Evolutionary conservation across 1,139 yeast genomes (phyloP).

Genomic region (Geotrichum candidum): DNA sequence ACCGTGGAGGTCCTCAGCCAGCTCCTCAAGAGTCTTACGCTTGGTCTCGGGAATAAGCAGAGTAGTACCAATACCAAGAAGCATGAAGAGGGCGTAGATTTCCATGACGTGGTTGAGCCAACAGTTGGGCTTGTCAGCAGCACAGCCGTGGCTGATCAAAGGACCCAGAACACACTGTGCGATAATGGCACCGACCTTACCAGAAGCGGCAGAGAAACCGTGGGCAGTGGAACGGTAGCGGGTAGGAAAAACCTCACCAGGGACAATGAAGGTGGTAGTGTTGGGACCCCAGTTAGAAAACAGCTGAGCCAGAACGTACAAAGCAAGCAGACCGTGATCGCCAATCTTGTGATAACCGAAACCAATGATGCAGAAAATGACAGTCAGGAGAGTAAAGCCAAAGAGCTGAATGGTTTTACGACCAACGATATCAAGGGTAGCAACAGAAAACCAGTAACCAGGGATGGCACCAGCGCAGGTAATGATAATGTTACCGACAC

Average conservation of each 20-base stretch:
- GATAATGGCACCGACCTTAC: conserved; percentile 94
- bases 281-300: conserved; percentile 81
- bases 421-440: conserved; percentile 54
- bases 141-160: conserved; percentile 69
- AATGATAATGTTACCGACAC: conserved; percentile 49
- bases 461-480: conserved; percentile 58
- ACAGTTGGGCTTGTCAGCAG: conserved; percentile 54
- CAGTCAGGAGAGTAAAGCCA: conserved; percentile 55
- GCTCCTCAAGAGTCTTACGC: conserved; percentile 80
- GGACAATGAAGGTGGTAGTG: conserved; percentile 89
- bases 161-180: conserved; percentile 66
- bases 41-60: conserved; percentile 80
- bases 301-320: conserved; percentile 58
- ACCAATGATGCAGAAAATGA: conserved; percentile 55
- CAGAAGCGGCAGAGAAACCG: conserved; percentile 92
- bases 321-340: conserved; percentile 52
- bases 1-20: conserved; percentile 70
- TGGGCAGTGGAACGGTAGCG: conserved; percentile 97
- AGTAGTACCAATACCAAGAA: conserved; percentile 60
- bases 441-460: conserved; percentile 58
- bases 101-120: conserved; percentile 88
- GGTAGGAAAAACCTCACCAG: conserved; percentile 97
- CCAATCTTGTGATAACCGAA: conserved; percentile 47
- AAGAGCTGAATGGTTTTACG: conserved; percentile 55
- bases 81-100: conserved; percentile 86